Conservation (phyloP, 177 flowering plant genomes). For the Viscum album region DNA sequence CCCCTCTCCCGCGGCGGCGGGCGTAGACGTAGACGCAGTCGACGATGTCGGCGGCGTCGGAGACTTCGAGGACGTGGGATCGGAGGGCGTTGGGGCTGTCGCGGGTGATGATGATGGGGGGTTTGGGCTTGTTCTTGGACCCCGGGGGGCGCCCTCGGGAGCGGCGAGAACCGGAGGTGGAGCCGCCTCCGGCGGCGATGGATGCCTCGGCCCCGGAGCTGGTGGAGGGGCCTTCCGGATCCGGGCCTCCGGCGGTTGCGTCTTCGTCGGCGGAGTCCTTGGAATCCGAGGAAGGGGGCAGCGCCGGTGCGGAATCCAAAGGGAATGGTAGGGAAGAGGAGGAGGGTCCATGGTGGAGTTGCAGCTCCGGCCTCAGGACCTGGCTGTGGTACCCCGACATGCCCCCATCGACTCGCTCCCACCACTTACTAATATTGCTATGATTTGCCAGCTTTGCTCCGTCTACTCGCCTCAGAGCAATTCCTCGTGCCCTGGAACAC, state of each 20-base stretch:
- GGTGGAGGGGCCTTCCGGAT: slow-evolving; percentile 15
- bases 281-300: slow-evolving; percentile 10
- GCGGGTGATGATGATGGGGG: slow-evolving; percentile 54
- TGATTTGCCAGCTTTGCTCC: neutral
- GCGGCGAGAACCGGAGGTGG: slow-evolving; percentile 24
- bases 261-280: slow-evolving; percentile 14
- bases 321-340: too few relatives aligned
- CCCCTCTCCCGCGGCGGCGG: slow-evolving; percentile 47
- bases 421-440: neutral
- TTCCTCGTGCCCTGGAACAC: too few relatives aligned
- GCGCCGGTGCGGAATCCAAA: slow-evolving; percentile 1
- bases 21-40: slow-evolving; percentile 44
- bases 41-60: slow-evolving; percentile 40
- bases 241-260: slow-evolving; percentile 5
- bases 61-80: slow-evolving; percentile 55
- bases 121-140: slow-evolving; percentile 65
- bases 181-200: neutral
- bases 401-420: slow-evolving; percentile 1
- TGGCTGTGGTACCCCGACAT: slow-evolving; percentile 15
- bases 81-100: slow-evolving; percentile 65
- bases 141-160: slow-evolving; percentile 70
- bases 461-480: too few relatives aligned
- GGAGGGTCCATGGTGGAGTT: slow-evolving; percentile 8
- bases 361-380: slow-evolving; percentile 36
- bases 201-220: slow-evolving; percentile 24